phyloP scores from a whole-genome alignment of 306 rosid species.

The Citrullus mucosospermus region DNA sequence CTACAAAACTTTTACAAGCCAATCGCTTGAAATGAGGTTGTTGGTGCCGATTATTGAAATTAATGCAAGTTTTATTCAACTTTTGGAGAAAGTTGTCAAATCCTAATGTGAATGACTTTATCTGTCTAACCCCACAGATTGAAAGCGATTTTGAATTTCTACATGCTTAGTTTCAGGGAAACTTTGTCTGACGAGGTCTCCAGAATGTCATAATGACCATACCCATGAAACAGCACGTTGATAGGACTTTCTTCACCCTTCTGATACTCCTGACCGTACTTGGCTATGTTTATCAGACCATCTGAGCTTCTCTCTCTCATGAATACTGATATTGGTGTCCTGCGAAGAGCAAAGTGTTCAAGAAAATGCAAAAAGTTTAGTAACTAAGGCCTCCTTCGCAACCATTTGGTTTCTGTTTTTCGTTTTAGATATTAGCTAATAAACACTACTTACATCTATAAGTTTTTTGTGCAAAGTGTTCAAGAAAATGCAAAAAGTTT shows the following conservation, averaged over 20 bases:
- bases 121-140: slow-evolving; percentile 13
- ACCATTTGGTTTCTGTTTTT: no score
- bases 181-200: slow-evolving; percentile 34
- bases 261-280: slow-evolving; percentile 66
- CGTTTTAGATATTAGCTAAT: no score
- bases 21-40: slow-evolving; percentile 21
- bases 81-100: neutral
- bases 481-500: no score
- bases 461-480: no score
- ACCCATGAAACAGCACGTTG: slow-evolving; percentile 81
- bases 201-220: slow-evolving; percentile 83
- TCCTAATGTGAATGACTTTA: slow-evolving; percentile 11
- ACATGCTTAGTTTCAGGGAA: slow-evolving; percentile 19
- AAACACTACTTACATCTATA: no score
- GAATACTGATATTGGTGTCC: slow-evolving; percentile 70
- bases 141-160: slow-evolving; percentile 16
- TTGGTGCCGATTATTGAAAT: slow-evolving; percentile 13
- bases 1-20: slow-evolving; percentile 10
- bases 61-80: slow-evolving; percentile 1
- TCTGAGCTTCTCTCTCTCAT: slow-evolving; percentile 50
- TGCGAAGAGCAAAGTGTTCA: slow-evolving; percentile 13
- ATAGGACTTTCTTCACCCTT: slow-evolving; percentile 44
- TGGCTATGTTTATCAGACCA: slow-evolving; percentile 60
- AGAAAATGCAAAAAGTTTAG: slow-evolving; percentile 1
- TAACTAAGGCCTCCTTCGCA: no score